Evolutionary conservation across 1,284 basidiomycete species (phyloP), one percentile per base, ranked within the genome.

Genomic region (Ceratobasidium theobromae): DNA sequence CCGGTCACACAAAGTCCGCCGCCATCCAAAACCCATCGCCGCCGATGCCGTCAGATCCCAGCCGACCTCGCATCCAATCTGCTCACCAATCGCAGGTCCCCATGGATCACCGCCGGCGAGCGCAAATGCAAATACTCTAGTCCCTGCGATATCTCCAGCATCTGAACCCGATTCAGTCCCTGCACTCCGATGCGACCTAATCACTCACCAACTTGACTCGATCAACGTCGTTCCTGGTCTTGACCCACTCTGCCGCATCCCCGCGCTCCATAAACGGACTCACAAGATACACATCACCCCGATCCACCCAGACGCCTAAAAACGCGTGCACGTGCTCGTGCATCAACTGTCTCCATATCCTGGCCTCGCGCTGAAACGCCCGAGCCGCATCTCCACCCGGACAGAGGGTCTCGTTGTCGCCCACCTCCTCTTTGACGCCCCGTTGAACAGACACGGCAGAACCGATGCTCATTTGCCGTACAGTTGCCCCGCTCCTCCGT

Each of bases 231-330:
- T 58, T 35, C 30, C 41, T 32, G 27, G 25, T 58, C 43, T 43
- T 9, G 11, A 58, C 55, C 55, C 55, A 58, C 55, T 30, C 55
- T 5, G 55, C 43, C 12, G 55, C 55, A 23, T 58, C 55, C 28
- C 55, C 55, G 21, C 55, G 28, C 28, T 58, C 55, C 55, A 58
- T 58, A 48, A 58, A 58, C 55, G 55, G 55, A 48, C 55, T 58
- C 3, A 58, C 55, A n/a, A 58, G 43, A 25, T 58, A 58, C 25
- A 58, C 55, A 11, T 58, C 55, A 8, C 43, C 55, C 23, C 27
- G 41, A 25, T 58, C 43, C 28, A 58, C 55, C 55, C 55, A 58
- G 16, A 58, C 55, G 43, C 55, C 55, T 21, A 58, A 48, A 28
- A 58, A 58, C 28, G 55, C 41, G 35, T 58, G 55, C 18, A 58